These are phyloP conservation scores for Codiaeum variegatum DNA, from an alignment of 441 rosid species.

Conservation along the genomic window DNA sequence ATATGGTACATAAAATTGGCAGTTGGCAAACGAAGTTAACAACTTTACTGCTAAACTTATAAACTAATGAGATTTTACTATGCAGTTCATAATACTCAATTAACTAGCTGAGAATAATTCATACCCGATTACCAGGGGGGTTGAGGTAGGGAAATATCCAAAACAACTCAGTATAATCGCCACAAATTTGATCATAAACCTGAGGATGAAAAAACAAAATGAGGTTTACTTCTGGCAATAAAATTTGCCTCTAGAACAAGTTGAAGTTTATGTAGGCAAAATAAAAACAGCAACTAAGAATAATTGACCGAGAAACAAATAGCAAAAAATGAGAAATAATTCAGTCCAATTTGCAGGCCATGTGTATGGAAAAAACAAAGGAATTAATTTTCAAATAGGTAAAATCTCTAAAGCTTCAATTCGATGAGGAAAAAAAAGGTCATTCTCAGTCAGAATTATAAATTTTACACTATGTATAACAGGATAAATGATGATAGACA, in stretches of 20 bases:
- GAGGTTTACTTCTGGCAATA: slow-evolving; percentile 72
- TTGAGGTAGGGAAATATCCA: neutral
- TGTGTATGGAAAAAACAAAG: neutral
- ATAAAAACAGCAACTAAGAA: slow-evolving; percentile 18
- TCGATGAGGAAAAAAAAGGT: neutral
- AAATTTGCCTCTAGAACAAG: slow-evolving; percentile 79
- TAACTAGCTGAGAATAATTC: too few species aligned
- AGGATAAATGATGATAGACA: neutral
- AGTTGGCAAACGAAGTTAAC: too few species aligned
- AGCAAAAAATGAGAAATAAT: slow-evolving; percentile 4
- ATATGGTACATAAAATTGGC: too few species aligned
- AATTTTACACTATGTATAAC: neutral
- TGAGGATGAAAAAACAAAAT: slow-evolving; percentile 72
- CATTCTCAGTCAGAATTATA: neutral
- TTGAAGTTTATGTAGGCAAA: slow-evolving; percentile 72
- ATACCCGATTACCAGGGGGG: too few species aligned
- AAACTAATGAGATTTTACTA: too few species aligned
- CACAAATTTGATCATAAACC: slow-evolving; percentile 76
- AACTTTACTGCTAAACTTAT: too few species aligned
- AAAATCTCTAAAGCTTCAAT: neutral
- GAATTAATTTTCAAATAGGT: neutral
- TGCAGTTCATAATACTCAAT: too few species aligned
- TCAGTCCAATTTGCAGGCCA: neutral
- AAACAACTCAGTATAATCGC: slow-evolving; percentile 33
- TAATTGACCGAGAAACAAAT: slow-evolving; percentile 1